Percentiles rank a stretch among this genome's conserved stretches.
Conservation (phyloP, 1,139 yeast genomes). For the Komagataea norvegica region DNA sequence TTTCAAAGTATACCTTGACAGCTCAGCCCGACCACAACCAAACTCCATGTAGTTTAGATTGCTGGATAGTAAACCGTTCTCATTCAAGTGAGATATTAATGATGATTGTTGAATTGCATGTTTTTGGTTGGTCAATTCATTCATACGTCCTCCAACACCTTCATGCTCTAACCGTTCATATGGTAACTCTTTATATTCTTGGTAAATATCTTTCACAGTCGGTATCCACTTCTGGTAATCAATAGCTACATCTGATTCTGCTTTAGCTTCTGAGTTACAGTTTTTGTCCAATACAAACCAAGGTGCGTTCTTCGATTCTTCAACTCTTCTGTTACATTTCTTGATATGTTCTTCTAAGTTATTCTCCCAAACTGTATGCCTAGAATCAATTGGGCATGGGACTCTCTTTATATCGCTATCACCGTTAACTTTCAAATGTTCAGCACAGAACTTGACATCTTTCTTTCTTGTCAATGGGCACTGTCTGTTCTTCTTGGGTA, state of each 20-base stretch:
- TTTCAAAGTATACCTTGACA: constrained; percentile 61
- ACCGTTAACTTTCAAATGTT: constrained; percentile 40
- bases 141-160: constrained; percentile 25
- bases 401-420: constrained; percentile 41
- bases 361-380: constrained; percentile 66
- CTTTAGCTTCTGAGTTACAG: constrained; percentile 15
- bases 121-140: constrained; percentile 50
- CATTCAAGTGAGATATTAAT: constrained; percentile 62
- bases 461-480: constrained; percentile 61
- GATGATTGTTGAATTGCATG: constrained; percentile 85
- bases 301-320: constrained; percentile 37
- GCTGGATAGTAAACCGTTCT: constrained; percentile 36
- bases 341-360: constrained; percentile 52
- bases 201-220: constrained; percentile 28
- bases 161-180: constrained; percentile 22
- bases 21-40: constrained; percentile 89
- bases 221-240: constrained; percentile 33
- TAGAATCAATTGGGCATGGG: constrained; percentile 73
- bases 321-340: constrained; percentile 48
- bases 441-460: constrained; percentile 53
- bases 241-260: constrained; percentile 13
- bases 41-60: constrained; percentile 58
- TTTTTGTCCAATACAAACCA: constrained; percentile 28
- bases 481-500: constrained; percentile 44
- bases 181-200: constrained; percentile 20